Percentiles rank a stretch among this genome's conserved stretches.
Conservation (phyloP, 2,329 filamentous ascomycete species). For the Cytospora chrysosperma region DNA sequence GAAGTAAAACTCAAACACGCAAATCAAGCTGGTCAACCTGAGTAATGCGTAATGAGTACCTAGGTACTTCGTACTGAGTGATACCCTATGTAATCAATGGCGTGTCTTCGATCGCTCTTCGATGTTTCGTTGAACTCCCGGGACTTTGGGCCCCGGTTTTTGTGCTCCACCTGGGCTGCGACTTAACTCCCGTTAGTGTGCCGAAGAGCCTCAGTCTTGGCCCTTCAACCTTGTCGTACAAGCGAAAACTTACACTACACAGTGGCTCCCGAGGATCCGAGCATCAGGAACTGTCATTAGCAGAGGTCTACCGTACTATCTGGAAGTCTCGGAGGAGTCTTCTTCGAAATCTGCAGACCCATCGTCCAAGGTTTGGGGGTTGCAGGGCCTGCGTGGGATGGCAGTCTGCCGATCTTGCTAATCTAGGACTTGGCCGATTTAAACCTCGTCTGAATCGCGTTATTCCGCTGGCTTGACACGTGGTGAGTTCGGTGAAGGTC, state of each 20-base stretch:
- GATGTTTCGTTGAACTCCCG: not conserved
- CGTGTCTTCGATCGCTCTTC: not conserved
- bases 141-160: not conserved
- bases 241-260: not conserved
- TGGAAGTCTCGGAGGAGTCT: too few relatives aligned
- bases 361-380: not conserved
- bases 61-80: not conserved
- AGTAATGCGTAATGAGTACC: not conserved
- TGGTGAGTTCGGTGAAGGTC: conserved; percentile 9
- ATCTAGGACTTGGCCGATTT: not conserved
- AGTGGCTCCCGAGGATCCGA: not conserved
- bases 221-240: not conserved
- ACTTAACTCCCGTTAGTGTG: conserved; percentile 7
- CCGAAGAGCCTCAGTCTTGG: not conserved
- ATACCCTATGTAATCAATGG: too few relatives aligned
- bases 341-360: too few relatives aligned
- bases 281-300: too few relatives aligned
- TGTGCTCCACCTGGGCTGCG: not conserved
- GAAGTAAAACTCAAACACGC: not conserved
- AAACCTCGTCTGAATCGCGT: conserved; percentile 6
- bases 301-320: too few relatives aligned
- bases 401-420: not conserved
- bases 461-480: conserved; percentile 6
- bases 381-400: not conserved
- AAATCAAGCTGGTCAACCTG: not conserved